Evolutionary conservation across 805 yeast genomes (phyloP).

Genomic region (Kazachstania psychrophila): DNA sequence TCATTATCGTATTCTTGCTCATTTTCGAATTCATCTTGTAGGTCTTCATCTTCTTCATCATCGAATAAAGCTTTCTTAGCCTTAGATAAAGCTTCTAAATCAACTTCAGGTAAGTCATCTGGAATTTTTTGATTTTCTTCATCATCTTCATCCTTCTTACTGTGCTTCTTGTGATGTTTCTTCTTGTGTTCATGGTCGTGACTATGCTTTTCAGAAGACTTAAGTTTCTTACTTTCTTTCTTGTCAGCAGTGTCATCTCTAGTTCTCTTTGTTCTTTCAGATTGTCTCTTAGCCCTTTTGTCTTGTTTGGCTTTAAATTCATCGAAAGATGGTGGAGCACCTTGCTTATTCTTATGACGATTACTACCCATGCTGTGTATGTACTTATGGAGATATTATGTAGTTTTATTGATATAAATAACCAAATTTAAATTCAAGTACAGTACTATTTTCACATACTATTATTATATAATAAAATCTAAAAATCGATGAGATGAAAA

Average conservation of each 20-base stretch:
- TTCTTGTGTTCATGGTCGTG: conserved; percentile 2
- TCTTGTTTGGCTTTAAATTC: conserved; percentile 56
- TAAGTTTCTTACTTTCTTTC: conserved; percentile 10
- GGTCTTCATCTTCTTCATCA: conserved; percentile 36
- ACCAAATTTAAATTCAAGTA: no score
- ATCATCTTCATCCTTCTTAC: conserved; percentile 10
- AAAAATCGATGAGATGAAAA: conserved; percentile 13
- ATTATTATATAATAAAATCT: no score
- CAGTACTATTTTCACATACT: no score
- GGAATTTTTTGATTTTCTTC: conserved; percentile 2
- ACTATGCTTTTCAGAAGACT: no score
- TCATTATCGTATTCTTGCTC: conserved; percentile 43
- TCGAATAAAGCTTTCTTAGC: conserved; percentile 73
- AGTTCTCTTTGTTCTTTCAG: conserved; percentile 23
- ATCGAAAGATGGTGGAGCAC: conserved; percentile 80
- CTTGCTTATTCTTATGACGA: conserved; percentile 87
- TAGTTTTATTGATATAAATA: no score
- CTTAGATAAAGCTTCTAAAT: conserved; percentile 52
- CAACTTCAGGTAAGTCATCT: conserved; percentile 53
- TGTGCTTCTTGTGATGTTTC: conserved; percentile 9
- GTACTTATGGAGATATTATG: no score
- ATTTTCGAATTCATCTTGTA: conserved; percentile 46
- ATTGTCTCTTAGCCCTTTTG: conserved; percentile 31
- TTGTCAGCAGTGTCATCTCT: conserved; percentile 6
- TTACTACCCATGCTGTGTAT: conserved; percentile 61